These are phyloP conservation scores for Mucor velutinosus DNA, from an alignment of 371 early-diverging fungal species.

Conservation along the genomic window DNA sequence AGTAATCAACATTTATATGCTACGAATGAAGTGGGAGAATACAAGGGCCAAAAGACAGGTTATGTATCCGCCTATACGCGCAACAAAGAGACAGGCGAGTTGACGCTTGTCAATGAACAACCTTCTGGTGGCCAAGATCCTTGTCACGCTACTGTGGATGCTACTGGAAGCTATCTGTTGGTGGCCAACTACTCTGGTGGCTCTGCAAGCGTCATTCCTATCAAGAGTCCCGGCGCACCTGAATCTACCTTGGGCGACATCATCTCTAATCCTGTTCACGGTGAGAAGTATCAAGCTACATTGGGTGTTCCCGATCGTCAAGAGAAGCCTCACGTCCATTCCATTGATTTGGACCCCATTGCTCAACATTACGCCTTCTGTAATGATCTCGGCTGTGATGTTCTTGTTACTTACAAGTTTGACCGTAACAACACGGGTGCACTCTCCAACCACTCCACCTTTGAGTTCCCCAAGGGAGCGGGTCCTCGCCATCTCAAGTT, in stretches of 20 bases:
- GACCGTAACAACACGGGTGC: conserved; percentile 13
- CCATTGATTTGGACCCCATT: conserved; percentile 38
- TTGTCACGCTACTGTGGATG: conserved; percentile 32
- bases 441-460: conserved; percentile 13
- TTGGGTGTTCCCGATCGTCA: conserved; percentile 41
- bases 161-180: conserved; percentile 21
- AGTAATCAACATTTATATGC: conserved; percentile 29
- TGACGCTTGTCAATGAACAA: conserved; percentile 27
- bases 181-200: conserved; percentile 50
- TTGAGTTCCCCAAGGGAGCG: conserved; percentile 39
- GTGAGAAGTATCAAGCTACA: conserved; percentile 13
- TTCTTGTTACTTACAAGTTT: conserved; percentile 29
- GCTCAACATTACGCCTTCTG: conserved; percentile 25
- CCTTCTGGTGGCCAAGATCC: conserved; percentile 39
- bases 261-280: conserved; percentile 6
- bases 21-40: conserved; percentile 34
- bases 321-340: conserved; percentile 47
- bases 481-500: conserved; percentile 51
- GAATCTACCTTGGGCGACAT: conserved; percentile 9
- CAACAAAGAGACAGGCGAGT: conserved; percentile 20
- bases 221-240: conserved; percentile 10
- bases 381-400: conserved; percentile 39
- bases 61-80: conserved; percentile 34
- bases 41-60: conserved; percentile 26
- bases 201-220: conserved; percentile 26